Percentiles rank a stretch among this genome's conserved stretches.
Evolutionary conservation across 2,329 filamentous ascomycete genomes (phyloP).

Genomic region (Penicillium sp.): DNA sequence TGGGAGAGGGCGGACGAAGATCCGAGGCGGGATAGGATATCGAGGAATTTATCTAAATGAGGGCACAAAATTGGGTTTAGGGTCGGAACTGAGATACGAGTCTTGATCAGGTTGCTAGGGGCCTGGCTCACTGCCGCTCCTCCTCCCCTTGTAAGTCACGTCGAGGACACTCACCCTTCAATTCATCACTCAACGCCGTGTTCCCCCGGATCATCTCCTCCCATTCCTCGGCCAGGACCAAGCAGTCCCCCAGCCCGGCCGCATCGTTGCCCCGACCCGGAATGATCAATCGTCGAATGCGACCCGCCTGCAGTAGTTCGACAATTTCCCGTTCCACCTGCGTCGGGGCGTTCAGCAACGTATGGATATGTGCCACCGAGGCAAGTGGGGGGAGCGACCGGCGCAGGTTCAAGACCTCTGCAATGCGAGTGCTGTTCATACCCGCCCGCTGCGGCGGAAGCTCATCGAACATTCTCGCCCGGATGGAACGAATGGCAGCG

Average conservation of each 20-base stretch:
- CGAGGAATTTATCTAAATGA: slow-evolving; percentile 44
- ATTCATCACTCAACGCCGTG: slow-evolving; percentile 25
- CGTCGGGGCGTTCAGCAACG: slow-evolving; percentile 51
- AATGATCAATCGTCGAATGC: slow-evolving; percentile 50
- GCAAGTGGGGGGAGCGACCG: slow-evolving; percentile 52
- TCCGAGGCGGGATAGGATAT: slow-evolving; percentile 43
- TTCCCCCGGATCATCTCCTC: slow-evolving; percentile 38
- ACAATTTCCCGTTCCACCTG: slow-evolving; percentile 56
- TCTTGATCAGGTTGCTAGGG: no score
- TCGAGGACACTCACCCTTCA: slow-evolving; percentile 28
- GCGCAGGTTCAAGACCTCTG: slow-evolving; percentile 54
- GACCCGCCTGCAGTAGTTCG: slow-evolving; percentile 46
- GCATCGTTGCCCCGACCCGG: slow-evolving; percentile 53
- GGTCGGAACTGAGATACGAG: background rate
- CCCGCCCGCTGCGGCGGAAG: slow-evolving; percentile 53
- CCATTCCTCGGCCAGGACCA: slow-evolving; percentile 52
- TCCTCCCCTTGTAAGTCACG: no score
- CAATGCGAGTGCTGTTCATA: slow-evolving; percentile 57
- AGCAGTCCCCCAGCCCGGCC: slow-evolving; percentile 52
- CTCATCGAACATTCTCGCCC: slow-evolving; percentile 49
- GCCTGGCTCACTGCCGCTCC: no score
- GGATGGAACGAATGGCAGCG: slow-evolving; percentile 50
- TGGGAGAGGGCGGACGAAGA: slow-evolving; percentile 44
- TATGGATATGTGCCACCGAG: slow-evolving; percentile 56
- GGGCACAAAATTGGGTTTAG: background rate